Base-by-base conservation (phyloP, 495 filamentous ascomycete genomes). In the Glarea lozoyensis region DNA sequence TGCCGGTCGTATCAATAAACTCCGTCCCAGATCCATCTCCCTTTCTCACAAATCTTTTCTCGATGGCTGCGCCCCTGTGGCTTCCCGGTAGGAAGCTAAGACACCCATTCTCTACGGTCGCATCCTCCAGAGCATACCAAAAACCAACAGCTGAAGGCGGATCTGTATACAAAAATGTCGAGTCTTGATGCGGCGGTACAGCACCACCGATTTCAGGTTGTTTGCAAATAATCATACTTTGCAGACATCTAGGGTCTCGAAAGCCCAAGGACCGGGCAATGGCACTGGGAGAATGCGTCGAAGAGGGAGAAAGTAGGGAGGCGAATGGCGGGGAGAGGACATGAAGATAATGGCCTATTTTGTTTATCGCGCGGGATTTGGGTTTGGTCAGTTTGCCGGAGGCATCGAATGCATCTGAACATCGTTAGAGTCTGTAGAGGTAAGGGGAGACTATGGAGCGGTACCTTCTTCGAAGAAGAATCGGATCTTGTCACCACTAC, bases 201-300 rank as follows among this genome's bases (percentile, higher is more conserved):
- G 79, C 77, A 12, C 84, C 92, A 17, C 92, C 92, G 25, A 98
- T 97, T 59, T 88, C 84, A 6, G 92, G 90, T 63, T 96, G 92
- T 59, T 98, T 98, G 73, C 86, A 94, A 49, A 98, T 98, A 6
- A 96, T 73, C 92, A 98, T 98, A 53, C 82, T 88, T 68, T 98
- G 92, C 45, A 98, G 68, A 40, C 61, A 65, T 15, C 65, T 48
- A 0, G 92, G 88, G 55, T 92, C 81, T 0, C 41, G 44, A 62
- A 94, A 95, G 1, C 81, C 78, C 10, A 98, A 64, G 1, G 68
- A 70, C 12, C 63, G 62, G 5, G 89, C 88, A 18, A 98, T 79
- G 1, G 76, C 77, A 0, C 68, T 63, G 20, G 39, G 50, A 49
- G 57, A 20, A 29, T 52, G 56, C 1, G 49, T 56, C 11, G 57